These are phyloP conservation scores for Penicillium paneum DNA, from an alignment of 2,329 filamentous ascomycete species.

Conservation along the genomic window DNA sequence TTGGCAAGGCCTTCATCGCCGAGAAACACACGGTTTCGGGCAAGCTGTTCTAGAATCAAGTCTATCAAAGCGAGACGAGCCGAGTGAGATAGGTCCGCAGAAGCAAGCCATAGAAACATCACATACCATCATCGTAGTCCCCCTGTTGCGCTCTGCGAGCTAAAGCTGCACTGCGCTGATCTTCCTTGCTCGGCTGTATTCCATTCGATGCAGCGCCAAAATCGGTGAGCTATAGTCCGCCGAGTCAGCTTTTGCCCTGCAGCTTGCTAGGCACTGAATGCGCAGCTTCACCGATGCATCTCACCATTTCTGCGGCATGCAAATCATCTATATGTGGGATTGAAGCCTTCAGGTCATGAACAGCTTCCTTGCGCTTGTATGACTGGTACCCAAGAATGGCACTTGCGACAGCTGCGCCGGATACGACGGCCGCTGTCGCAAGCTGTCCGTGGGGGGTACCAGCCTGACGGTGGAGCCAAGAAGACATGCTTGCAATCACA, in stretches of 20 bases:
- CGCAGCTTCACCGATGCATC: neutral
- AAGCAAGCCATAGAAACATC: neutral
- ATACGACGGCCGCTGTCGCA: conserved; percentile 43
- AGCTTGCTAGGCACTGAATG: neutral
- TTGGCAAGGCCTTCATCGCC: conserved; percentile 75
- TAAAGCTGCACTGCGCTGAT: conserved; percentile 56
- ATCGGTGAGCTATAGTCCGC: conserved; percentile 48
- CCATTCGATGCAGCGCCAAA: conserved; percentile 43
- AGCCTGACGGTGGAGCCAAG: conserved; percentile 45
- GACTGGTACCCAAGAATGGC: conserved; percentile 58
- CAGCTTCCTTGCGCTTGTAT: conserved; percentile 52
- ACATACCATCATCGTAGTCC: conserved; percentile 60
- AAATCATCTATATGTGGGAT: conserved; percentile 56
- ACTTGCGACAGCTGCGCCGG: conserved; percentile 45
- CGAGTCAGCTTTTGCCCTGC: conserved; percentile 33
- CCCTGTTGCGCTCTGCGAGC: conserved; percentile 60
- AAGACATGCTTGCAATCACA: conserved; percentile 36
- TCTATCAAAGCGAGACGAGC: conserved; percentile 48
- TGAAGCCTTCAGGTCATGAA: conserved; percentile 58
- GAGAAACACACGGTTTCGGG: conserved; percentile 88
- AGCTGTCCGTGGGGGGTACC: conserved; percentile 44
- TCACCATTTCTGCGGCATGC: conserved; percentile 52
- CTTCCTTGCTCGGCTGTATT: conserved; percentile 47
- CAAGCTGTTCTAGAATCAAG: conserved; percentile 89
- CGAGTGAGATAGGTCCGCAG: conserved; percentile 4